These are phyloP conservation scores for Pleurotus cornucopiae DNA, from an alignment of 768 basidiomycete genomes.

Conservation along the genomic window DNA sequence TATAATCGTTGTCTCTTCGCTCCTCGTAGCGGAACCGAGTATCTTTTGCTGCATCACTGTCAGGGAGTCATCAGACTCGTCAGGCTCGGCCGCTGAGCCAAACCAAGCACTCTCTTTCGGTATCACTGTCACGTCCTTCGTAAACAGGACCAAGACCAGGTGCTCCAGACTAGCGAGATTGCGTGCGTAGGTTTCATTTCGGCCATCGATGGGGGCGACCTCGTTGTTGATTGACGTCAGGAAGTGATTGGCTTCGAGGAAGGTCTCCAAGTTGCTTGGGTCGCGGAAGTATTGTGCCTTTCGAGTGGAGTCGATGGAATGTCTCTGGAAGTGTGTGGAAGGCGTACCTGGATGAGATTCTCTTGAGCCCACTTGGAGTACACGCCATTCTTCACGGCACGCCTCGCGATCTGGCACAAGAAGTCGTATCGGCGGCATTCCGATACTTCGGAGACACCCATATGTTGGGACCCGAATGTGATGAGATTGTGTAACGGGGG, in stretches of 20 bases:
- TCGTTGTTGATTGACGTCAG: constrained; percentile 81
- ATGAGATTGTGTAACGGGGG: constrained; percentile 79
- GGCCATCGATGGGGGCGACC: constrained; percentile 27
- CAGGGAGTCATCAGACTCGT: constrained; percentile 18
- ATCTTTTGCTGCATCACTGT: background rate
- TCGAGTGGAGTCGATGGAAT: background rate
- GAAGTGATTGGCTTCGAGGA: constrained; percentile 61
- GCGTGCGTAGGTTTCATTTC: constrained; percentile 55
- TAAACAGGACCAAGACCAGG: constrained; percentile 72
- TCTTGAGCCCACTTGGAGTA: constrained; percentile 75
- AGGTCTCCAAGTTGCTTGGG: constrained; percentile 51
- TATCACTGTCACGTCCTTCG: constrained; percentile 69
- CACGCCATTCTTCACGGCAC: constrained; percentile 56
- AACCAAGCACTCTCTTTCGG: constrained; percentile 89
- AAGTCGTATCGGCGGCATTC: constrained; percentile 60
- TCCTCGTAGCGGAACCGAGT: background rate
- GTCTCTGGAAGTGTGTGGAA: background rate
- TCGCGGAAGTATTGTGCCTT: constrained; percentile 90
- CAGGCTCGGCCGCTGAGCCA: constrained; percentile 56
- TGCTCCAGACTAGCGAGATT: constrained; percentile 60
- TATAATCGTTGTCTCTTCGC: constrained; percentile 32
- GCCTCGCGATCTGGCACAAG: constrained; percentile 63
- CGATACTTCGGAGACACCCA: constrained; percentile 80
- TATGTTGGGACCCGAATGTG: constrained; percentile 85
- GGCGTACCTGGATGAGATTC: constrained; percentile 65